A percentile compares a stretch with the other conserved stretches of the same genome.
phyloP scores from a whole-genome alignment of 148 eudicot genomes.

The Euryodendron excelsum region DNA sequence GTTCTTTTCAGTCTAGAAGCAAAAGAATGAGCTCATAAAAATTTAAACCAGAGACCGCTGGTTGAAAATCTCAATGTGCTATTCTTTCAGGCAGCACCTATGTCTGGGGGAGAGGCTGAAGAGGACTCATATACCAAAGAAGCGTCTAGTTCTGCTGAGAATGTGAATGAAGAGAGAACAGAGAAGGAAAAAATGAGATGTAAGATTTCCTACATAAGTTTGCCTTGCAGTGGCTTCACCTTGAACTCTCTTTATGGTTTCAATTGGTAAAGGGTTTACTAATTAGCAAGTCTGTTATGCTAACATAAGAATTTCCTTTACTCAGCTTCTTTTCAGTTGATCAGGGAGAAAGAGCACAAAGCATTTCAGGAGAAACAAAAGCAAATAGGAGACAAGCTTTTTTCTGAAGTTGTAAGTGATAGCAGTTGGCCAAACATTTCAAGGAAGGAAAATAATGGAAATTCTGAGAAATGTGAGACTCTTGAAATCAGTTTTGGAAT shows the following conservation, averaged over 20 bases:
- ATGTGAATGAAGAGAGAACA: background rate
- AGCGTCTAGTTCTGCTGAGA: background rate
- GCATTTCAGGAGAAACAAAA: too few species aligned
- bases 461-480: background rate
- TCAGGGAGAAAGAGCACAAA: background rate
- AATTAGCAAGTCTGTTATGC: background rate
- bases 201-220: background rate
- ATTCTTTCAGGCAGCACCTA: constrained; percentile 4
- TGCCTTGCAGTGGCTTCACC: too few species aligned
- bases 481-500: background rate
- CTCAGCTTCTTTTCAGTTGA: background rate
- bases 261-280: background rate
- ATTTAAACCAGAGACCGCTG: background rate
- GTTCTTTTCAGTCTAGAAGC: background rate
- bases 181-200: background rate
- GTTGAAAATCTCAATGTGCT: background rate
- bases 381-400: too few species aligned
- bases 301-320: background rate
- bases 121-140: background rate
- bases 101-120: background rate
- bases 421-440: background rate
- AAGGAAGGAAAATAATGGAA: background rate
- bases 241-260: background rate
- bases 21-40: background rate
- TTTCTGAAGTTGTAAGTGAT: background rate